These are phyloP conservation scores for Nepenthes mirabilis DNA, from an alignment of 148 eudicot species.

Conservation along the genomic window DNA sequence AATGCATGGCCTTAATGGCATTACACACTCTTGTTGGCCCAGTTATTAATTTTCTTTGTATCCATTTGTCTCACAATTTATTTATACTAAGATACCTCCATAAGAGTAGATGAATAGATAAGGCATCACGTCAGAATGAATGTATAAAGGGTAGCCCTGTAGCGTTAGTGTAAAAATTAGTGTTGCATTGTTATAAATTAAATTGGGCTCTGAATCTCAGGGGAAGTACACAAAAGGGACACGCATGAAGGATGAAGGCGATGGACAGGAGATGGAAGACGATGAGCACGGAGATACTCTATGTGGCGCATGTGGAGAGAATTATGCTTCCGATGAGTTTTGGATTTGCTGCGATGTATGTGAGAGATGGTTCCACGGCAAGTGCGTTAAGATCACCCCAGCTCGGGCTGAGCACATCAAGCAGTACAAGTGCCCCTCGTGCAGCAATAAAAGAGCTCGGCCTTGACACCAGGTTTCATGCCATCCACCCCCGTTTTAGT, in stretches of 20 bases:
- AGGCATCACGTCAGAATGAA: too few species aligned
- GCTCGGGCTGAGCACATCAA: slow-evolving; percentile 13
- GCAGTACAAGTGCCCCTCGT: slow-evolving; percentile 14
- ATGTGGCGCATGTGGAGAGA: slow-evolving; percentile 15
- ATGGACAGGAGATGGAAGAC: slow-evolving; percentile 7
- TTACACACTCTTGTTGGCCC: too few species aligned
- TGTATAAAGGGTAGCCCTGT: too few species aligned
- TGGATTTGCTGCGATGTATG: slow-evolving; percentile 16
- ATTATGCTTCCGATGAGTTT: slow-evolving; percentile 10
- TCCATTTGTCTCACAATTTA: too few species aligned
- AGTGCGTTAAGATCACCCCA: slow-evolving; percentile 14
- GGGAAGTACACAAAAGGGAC: slow-evolving; percentile 3
- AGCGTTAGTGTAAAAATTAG: too few species aligned
- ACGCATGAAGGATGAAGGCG: slow-evolving; percentile 6
- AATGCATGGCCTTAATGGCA: too few species aligned
- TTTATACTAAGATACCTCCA: too few species aligned
- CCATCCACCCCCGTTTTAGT: too few species aligned
- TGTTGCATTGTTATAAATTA: too few species aligned
- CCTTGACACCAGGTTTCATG: slow-evolving; percentile 1
- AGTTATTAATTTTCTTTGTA: too few species aligned
- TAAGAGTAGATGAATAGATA: too few species aligned
- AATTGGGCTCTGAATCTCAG: slow-evolving; percentile 1
- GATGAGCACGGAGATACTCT: slow-evolving; percentile 7
- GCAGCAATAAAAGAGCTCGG: slow-evolving; percentile 12
- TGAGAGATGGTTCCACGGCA: slow-evolving; percentile 16